Percentiles rank a stretch among this genome's conserved stretches.
Conservation (phyloP, 2,329 filamentous ascomycete genomes). For the Monosporascus sp. region DNA sequence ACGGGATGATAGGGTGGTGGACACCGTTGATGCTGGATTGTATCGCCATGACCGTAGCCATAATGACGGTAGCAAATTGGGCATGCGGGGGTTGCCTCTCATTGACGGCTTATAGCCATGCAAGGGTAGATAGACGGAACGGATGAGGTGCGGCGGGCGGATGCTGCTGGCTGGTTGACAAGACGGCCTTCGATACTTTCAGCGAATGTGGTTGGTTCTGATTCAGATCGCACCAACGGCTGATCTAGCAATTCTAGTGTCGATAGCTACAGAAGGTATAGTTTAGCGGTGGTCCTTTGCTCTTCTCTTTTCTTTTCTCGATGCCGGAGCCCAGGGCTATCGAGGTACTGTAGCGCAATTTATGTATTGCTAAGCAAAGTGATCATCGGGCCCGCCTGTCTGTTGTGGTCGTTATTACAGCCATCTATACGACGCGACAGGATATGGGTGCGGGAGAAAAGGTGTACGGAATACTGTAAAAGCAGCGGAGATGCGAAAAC, state of each 20-base stretch:
- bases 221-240: background rate
- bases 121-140: background rate
- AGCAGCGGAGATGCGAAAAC: too few species aligned
- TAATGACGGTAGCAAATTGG: slow-evolving; percentile 14
- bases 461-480: too few species aligned
- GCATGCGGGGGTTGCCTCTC: slow-evolving; percentile 3
- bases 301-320: background rate
- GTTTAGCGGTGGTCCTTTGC: background rate
- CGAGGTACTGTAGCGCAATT: too few species aligned
- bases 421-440: too few species aligned
- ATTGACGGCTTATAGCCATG: background rate
- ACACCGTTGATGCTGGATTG: slow-evolving; percentile 20
- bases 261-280: background rate
- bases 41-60: slow-evolving; percentile 26
- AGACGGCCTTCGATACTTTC: background rate
- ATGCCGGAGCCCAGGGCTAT: too few species aligned
- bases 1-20: slow-evolving; percentile 22
- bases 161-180: background rate
- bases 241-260: background rate
- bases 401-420: too few species aligned
- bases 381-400: too few species aligned
- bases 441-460: too few species aligned
- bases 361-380: too few species aligned
- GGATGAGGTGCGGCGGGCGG: background rate
- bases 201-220: background rate